Conservation (phyloP, 768 basidiomycete species). For the Boletus rex-veris region DNA sequence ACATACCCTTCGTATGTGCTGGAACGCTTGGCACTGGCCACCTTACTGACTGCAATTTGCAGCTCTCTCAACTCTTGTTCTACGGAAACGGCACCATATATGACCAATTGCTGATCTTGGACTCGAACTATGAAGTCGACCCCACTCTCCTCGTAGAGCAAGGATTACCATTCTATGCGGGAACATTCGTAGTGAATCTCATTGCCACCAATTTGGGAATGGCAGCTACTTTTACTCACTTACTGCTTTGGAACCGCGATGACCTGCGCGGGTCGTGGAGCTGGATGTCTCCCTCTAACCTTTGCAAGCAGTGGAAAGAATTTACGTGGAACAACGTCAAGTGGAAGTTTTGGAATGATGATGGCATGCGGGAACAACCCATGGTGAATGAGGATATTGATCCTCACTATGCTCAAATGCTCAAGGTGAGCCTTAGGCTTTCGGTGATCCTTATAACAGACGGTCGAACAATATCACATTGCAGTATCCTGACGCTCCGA, state of each 20-base stretch:
- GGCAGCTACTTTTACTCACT: no score
- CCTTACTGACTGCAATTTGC: constrained; percentile 8
- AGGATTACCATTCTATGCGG: no score
- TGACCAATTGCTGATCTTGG: constrained; percentile 51
- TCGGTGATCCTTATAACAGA: not conserved
- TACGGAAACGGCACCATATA: constrained; percentile 50
- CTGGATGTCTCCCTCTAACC: constrained; percentile 39
- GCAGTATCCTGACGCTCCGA: constrained; percentile 8
- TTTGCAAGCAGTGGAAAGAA: not conserved
- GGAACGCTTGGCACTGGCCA: not conserved
- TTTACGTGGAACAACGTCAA: not conserved
- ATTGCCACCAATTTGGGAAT: no score
- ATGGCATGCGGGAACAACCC: not conserved
- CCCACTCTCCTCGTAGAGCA: no score
- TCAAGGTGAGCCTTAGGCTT: not conserved
- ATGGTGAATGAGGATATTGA: not conserved
- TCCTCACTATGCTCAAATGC: not conserved
- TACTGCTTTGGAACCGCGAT: no score
- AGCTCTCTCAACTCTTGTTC: not conserved
- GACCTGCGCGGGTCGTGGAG: constrained; percentile 10
- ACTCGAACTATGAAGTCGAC: constrained; percentile 32
- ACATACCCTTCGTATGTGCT: no score
- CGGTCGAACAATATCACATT: not conserved
- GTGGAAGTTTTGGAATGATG: not conserved
- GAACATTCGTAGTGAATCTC: no score